These are phyloP conservation scores for Botryotinia calthae DNA, from an alignment of 2,329 filamentous ascomycete species.

Conservation along the genomic window DNA sequence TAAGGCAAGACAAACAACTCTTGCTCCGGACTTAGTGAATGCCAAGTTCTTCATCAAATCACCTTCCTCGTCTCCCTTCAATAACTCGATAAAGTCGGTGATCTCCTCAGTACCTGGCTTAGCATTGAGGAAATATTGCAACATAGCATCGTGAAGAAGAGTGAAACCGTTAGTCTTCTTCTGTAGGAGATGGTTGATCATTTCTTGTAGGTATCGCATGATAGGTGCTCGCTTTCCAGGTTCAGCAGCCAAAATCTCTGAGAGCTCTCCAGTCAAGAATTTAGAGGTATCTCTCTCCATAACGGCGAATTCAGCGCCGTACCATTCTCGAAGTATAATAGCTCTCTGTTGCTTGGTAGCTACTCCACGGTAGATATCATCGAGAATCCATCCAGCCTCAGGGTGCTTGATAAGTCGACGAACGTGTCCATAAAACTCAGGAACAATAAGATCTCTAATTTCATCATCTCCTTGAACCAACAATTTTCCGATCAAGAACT, in stretches of 20 bases:
- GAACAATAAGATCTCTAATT: slow-evolving; percentile 83
- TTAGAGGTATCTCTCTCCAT: slow-evolving; percentile 61
- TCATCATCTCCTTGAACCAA: slow-evolving; percentile 87
- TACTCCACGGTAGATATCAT: slow-evolving; percentile 90
- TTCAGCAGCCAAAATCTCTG: slow-evolving; percentile 68
- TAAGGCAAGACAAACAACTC: slow-evolving; percentile 76
- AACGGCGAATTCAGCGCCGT: slow-evolving; percentile 87
- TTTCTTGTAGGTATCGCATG: slow-evolving; percentile 77
- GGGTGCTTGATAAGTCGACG: slow-evolving; percentile 92
- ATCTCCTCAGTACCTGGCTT: slow-evolving; percentile 77
- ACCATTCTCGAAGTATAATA: slow-evolving; percentile 87
- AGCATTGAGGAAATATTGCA: slow-evolving; percentile 87
- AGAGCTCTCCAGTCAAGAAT: slow-evolving; percentile 59
- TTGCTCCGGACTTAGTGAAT: slow-evolving; percentile 86
- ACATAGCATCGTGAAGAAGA: slow-evolving; percentile 96
- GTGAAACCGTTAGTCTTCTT: slow-evolving; percentile 98
- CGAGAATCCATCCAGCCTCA: slow-evolving; percentile 95
- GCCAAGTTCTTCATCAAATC: slow-evolving; percentile 93
- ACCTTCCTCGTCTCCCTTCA: slow-evolving; percentile 88
- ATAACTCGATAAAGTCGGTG: slow-evolving; percentile 80
- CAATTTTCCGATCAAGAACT: slow-evolving; percentile 94
- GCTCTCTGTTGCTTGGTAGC: slow-evolving; percentile 85
- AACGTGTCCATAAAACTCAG: slow-evolving; percentile 93
- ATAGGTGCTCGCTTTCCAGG: slow-evolving; percentile 86
- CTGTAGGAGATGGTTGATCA: slow-evolving; percentile 90